These are phyloP conservation scores for Ustulina deusta DNA, from an alignment of 2,329 filamentous ascomycete species.

Conservation along the genomic window DNA sequence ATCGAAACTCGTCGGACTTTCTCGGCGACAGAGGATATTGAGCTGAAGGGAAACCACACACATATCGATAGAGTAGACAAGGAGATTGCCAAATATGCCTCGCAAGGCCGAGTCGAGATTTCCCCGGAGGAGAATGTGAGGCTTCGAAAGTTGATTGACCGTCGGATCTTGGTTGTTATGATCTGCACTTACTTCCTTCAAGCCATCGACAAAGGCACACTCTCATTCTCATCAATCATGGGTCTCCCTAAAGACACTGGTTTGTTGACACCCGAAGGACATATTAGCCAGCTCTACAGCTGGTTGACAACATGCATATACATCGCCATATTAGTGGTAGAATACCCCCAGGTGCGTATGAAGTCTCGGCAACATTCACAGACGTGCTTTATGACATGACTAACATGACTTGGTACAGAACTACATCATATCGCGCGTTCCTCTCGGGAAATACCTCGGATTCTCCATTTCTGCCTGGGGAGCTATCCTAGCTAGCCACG, in stretches of 20 bases:
- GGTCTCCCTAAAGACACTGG: constrained; percentile 64
- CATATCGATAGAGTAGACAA: constrained; percentile 69
- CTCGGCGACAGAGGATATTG: constrained; percentile 52
- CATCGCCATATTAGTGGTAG: constrained; percentile 76
- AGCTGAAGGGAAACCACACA: constrained; percentile 63
- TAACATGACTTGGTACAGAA: constrained; percentile 41
- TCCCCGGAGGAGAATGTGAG: constrained; percentile 69
- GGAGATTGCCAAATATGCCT: constrained; percentile 77
- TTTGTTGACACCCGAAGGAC: constrained; percentile 57
- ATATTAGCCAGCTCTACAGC: constrained; percentile 64
- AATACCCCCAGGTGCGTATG: constrained; percentile 70
- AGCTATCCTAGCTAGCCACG: constrained; percentile 68
- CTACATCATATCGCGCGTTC: constrained; percentile 71
- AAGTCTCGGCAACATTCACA: neutral
- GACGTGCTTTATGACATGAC: neutral
- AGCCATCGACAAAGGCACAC: constrained; percentile 74
- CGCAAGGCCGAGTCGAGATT: constrained; percentile 67
- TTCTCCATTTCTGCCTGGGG: constrained; percentile 76
- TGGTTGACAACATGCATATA: constrained; percentile 83
- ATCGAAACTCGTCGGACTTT: constrained; percentile 49
- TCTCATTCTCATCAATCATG: constrained; percentile 75
- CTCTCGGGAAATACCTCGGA: constrained; percentile 74
- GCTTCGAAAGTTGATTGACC: constrained; percentile 74
- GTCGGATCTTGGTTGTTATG: constrained; percentile 76
- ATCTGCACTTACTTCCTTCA: constrained; percentile 79